These are phyloP conservation scores for Santalum album DNA, from an alignment of 164 flowering plant genomes.

Conservation along the genomic window DNA sequence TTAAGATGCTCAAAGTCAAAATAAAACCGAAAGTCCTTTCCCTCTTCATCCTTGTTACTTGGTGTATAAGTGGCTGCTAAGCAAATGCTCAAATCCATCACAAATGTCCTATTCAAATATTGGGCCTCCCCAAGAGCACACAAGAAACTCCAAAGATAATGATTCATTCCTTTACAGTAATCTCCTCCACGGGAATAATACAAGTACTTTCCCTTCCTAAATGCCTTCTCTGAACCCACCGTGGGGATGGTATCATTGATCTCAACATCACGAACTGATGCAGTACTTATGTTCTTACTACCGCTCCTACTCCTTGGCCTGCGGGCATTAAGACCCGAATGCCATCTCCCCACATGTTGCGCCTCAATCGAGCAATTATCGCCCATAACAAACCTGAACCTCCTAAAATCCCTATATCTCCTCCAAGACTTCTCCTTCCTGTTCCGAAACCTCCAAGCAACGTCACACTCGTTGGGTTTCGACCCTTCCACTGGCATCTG, in stretches of 20 bases:
- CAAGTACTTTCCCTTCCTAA: conserved; percentile 74
- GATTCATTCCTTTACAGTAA: conserved; percentile 94
- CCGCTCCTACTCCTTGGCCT: conserved; percentile 24
- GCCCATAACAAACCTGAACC: conserved; percentile 52
- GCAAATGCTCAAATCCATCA: conserved; percentile 84
- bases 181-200: conserved; percentile 92
- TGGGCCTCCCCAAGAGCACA: conserved; percentile 95
- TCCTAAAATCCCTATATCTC: conserved; percentile 81
- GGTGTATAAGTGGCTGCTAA: conserved; percentile 48
- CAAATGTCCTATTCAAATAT: conserved; percentile 81
- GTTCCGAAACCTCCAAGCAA: conserved; percentile 85
- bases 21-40: conserved; percentile 85
- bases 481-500: conserved; percentile 69
- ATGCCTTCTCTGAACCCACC: conserved; percentile 45
- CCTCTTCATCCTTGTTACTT: conserved; percentile 69
- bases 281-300: conserved; percentile 15
- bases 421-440: conserved; percentile 97
- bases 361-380: conserved; percentile 59
- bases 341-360: conserved; percentile 53
- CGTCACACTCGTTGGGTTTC: conserved; percentile 74
- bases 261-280: conserved; percentile 42
- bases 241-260: conserved; percentile 83
- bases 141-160: conserved; percentile 81
- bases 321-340: conserved; percentile 80
- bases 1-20: conserved; percentile 93